Percentiles rank a stretch among this genome's conserved stretches.
These are phyloP conservation scores for Thermoascus crustaceus DNA, from an alignment of 2,329 filamentous ascomycete species.

Conservation along the genomic window DNA sequence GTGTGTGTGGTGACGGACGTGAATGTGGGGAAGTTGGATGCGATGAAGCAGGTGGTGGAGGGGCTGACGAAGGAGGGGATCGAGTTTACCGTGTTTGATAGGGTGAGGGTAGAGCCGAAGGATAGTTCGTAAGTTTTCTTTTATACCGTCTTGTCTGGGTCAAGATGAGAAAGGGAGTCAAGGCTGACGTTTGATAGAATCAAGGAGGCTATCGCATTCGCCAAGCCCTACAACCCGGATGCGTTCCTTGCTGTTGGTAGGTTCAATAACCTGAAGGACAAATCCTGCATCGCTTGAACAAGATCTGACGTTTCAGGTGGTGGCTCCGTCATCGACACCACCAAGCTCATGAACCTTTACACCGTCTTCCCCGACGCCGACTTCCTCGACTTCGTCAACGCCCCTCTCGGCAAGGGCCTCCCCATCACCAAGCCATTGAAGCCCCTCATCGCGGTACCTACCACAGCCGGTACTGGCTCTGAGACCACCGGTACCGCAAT, in stretches of 20 bases:
- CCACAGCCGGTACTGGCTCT: conserved; percentile 77
- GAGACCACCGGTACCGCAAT: conserved; percentile 98
- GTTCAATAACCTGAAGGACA: conserved; percentile 4
- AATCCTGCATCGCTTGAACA: too few species aligned
- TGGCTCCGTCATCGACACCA: conserved; percentile 94
- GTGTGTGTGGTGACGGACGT: conserved; percentile 89
- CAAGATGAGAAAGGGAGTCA: too few species aligned
- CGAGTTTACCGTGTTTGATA: conserved; percentile 70
- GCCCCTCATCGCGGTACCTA: conserved; percentile 75
- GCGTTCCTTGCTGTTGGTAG: conserved; percentile 82
- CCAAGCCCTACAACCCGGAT: conserved; percentile 71
- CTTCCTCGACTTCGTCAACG: conserved; percentile 97
- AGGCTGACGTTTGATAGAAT: too few species aligned
- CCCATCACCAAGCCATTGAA: conserved; percentile 64
- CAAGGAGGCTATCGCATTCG: conserved; percentile 80
- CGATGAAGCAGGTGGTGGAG: conserved; percentile 83
- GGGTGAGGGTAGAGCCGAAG: conserved; percentile 82
- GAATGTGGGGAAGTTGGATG: conserved; percentile 72
- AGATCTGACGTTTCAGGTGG: conserved; percentile 43
- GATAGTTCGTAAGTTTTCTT: conserved; percentile 64
- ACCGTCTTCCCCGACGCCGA: conserved; percentile 82
- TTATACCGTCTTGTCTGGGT: background rate
- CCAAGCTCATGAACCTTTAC: conserved; percentile 98
- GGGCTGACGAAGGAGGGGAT: conserved; percentile 71
- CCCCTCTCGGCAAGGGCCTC: conserved; percentile 75